Base-by-base conservation (phyloP, 2,329 filamentous ascomycete species). In the Rhinocladiella mackenziei region DNA sequence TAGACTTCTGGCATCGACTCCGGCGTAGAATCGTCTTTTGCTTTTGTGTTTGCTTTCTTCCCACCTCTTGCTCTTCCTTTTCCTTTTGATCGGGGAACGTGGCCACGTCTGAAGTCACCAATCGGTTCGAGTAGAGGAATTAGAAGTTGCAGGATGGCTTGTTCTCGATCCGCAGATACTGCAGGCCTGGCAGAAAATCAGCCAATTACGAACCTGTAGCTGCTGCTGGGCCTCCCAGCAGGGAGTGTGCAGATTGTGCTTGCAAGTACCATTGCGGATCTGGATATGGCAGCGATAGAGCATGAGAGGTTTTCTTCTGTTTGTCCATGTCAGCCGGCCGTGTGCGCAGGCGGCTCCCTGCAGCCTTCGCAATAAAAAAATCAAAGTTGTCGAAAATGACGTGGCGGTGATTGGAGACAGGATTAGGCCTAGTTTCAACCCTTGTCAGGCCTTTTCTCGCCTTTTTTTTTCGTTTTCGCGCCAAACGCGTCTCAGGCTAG, bases 81-180 rank as follows among this genome's bases (percentile, higher is more conserved):
- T 52, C 67, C 65, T 49, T 62, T 66, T 22, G 67, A 71, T 11
- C 61, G 64, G 11, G 45, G 45, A 41, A 61, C 56, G 47, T 70
- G 57, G 29, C 54, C 56, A 45, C 49, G 54, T 41, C 67, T 65
- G 54, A 70, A 57, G 39, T 63, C 59, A 31, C 69, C 68, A 19
- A 72, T 56, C 6, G 69, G 48, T 44, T 41, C 35, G 8, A 60
- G 53, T 15, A 60, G 44, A 20, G 54, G 56, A 15, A 50, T 30
- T 13, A 56, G 46, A 8, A 50, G 32, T 13, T 37, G 25, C 5
- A 45, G 25, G 38, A 55, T 44, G 43, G 52, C 45, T 18, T 39
- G 40, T 28, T 50, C 42, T 15, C 39, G 18, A 22, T 48, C 44
- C 11, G 35, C 5, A 23, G 45, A 44, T 13, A 55, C 14, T 10